Evolutionary conservation across 2,329 filamentous ascomycete genomes (phyloP).

Genomic region (Alternaria triticimaculans): DNA sequence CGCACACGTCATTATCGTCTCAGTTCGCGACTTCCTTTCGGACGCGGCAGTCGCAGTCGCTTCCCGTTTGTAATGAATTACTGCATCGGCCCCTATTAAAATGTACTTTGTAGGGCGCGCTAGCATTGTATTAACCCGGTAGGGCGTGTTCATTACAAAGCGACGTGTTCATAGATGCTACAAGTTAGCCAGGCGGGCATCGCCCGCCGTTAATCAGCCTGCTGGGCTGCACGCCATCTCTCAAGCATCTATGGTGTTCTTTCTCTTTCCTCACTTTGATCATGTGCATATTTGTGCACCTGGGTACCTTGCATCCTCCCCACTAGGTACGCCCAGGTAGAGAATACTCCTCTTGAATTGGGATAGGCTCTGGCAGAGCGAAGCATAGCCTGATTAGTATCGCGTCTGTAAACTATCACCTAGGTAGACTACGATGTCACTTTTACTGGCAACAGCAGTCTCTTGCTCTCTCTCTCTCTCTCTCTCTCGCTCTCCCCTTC

Average conservation of each 20-base stretch:
- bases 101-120: not conserved
- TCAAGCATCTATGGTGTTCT: not conserved
- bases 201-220: not conserved
- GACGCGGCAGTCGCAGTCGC: not conserved
- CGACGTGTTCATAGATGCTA: not conserved
- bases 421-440: not conserved
- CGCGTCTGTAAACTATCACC: not conserved
- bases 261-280: not conserved
- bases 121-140: not conserved
- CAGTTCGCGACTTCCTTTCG: not conserved
- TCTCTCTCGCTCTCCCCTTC: not conserved
- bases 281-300: not conserved
- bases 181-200: not conserved
- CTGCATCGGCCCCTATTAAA: not conserved
- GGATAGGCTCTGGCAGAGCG: not conserved
- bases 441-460: not conserved
- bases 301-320: not conserved
- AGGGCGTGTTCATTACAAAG: not conserved
- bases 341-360: not conserved
- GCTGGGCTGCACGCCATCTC: not conserved
- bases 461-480: not conserved
- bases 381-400: not conserved
- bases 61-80: not conserved
- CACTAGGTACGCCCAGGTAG: not conserved
- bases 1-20: slow-evolving; percentile 12